Conservation (phyloP, 1,139 yeast species). For the Pichia sp. region DNA sequence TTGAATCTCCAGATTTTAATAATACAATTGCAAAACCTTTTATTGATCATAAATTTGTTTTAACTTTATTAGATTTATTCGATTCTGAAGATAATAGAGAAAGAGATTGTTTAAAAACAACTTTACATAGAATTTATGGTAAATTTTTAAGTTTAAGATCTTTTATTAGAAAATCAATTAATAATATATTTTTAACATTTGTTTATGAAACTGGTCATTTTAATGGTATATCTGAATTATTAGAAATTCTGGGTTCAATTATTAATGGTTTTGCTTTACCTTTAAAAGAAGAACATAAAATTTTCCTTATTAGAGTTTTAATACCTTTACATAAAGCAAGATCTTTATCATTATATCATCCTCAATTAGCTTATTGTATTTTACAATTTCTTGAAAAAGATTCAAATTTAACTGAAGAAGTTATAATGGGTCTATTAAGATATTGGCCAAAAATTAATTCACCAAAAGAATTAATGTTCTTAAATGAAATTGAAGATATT, state of each 20-base stretch:
- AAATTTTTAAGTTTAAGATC: conserved; percentile 86
- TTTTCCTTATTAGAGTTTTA: conserved; percentile 79
- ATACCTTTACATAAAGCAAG: conserved; percentile 92
- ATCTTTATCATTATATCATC: conserved; percentile 82
- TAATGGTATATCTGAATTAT: conserved; percentile 90
- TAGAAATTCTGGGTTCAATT: conserved; percentile 92
- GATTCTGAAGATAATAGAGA: conserved; percentile 97
- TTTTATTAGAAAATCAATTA: conserved; percentile 85
- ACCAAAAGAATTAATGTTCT: conserved; percentile 92
- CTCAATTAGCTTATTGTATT: conserved; percentile 94
- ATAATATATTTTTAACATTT: conserved; percentile 87
- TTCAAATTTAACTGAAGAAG: conserved; percentile 87
- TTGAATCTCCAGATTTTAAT: conserved; percentile 92
- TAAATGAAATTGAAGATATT: conserved; percentile 93
- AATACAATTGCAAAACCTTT: conserved; percentile 90
- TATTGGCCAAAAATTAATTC: conserved; percentile 97
- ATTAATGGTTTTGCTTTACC: conserved; percentile 98
- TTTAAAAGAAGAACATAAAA: conserved; percentile 92
- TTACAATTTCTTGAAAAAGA: conserved; percentile 96
- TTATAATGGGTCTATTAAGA: conserved; percentile 82
- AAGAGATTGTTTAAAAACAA: conserved; percentile 90
- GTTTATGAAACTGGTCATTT: conserved; percentile 93
- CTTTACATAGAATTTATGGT: conserved; percentile 92
- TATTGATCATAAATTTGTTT: conserved; percentile 85
- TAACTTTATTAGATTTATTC: conserved; percentile 75